A percentile compares a stretch with the other conserved stretches of the same genome.
phyloP scores from a whole-genome alignment of 1,284 basidiomycete genomes.

The Ceratorhiza oryzae-sativae region DNA sequence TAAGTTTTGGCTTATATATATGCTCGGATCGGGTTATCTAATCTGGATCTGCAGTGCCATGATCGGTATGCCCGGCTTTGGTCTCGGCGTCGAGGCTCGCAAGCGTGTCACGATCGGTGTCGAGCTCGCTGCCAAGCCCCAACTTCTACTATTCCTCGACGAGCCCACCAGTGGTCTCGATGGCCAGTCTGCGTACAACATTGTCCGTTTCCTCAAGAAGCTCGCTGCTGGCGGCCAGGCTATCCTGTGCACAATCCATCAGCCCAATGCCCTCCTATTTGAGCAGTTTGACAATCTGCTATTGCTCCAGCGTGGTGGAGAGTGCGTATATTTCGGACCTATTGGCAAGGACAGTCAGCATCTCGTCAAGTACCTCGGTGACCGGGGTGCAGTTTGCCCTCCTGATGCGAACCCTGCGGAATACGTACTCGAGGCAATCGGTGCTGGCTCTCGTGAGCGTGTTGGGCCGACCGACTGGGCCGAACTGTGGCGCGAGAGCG shows the following conservation, averaged over 20 bases:
- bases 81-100: slow-evolving; percentile 59
- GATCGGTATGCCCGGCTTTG: slow-evolving; percentile 55
- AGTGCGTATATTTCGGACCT: slow-evolving; percentile 63
- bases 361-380: slow-evolving; percentile 61
- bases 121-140: slow-evolving; percentile 65
- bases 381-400: slow-evolving; percentile 58
- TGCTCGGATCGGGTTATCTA: no score
- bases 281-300: slow-evolving; percentile 60
- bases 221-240: slow-evolving; percentile 81
- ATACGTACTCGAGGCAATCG: slow-evolving; percentile 66
- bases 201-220: slow-evolving; percentile 62
- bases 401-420: slow-evolving; percentile 60
- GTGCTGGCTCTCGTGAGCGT: slow-evolving; percentile 70
- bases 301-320: slow-evolving; percentile 56
- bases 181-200: slow-evolving; percentile 63
- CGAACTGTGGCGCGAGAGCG: slow-evolving; percentile 68
- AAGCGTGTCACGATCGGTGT: slow-evolving; percentile 68
- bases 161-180: slow-evolving; percentile 65
- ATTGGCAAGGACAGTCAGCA: slow-evolving; percentile 59
- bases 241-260: slow-evolving; percentile 63
- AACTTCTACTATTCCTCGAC: slow-evolving; percentile 61
- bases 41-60: slow-evolving; percentile 49
- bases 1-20: no score
- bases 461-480: slow-evolving; percentile 79
- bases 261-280: slow-evolving; percentile 62